Conservation (phyloP, 2,329 filamentous ascomycete species). For the Macrophomina tecta region DNA sequence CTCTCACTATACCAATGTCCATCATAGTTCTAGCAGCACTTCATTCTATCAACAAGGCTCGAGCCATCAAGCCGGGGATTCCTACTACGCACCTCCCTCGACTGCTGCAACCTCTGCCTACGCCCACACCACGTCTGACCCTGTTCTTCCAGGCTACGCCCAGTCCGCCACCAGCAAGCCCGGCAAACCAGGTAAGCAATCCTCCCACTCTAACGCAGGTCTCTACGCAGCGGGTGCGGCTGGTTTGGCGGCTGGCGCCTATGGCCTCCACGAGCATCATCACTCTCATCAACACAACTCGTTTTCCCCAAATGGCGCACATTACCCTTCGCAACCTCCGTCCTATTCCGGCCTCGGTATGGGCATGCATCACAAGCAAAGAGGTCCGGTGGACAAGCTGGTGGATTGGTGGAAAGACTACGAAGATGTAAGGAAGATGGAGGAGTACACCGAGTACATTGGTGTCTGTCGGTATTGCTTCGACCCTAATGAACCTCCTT, state of each 20-base stretch:
- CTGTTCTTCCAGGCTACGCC: conserved; percentile 35
- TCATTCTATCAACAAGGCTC: conserved; percentile 39
- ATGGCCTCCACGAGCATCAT: conserved; percentile 52
- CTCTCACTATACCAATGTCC: conserved; percentile 27
- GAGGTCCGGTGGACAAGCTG: conserved; percentile 61
- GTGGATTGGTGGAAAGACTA: conserved; percentile 68
- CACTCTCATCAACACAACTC: conserved; percentile 39
- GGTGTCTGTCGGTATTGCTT: conserved; percentile 71
- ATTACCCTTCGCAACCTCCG: conserved; percentile 8
- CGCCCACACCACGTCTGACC: conserved; percentile 34
- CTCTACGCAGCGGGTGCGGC: conserved; percentile 55
- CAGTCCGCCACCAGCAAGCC: conserved; percentile 43
- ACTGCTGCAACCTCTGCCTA: conserved; percentile 14
- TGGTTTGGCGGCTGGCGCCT: conserved; percentile 53
- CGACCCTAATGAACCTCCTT: conserved; percentile 62
- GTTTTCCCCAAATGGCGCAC: conserved; percentile 32
- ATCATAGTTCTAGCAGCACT: conserved; percentile 21
- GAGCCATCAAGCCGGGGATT: conserved; percentile 25
- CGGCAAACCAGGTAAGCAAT: conserved; percentile 50
- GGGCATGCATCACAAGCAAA: conserved; percentile 59
- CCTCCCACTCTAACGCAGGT: conserved; percentile 51
- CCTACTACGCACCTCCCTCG: background rate
- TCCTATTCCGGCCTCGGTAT: conserved; percentile 36
- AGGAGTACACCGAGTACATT: conserved; percentile 71
- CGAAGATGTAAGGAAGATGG: conserved; percentile 69